Base-by-base conservation (phyloP, 306 rosid species). In the Rosa lucieae region DNA sequence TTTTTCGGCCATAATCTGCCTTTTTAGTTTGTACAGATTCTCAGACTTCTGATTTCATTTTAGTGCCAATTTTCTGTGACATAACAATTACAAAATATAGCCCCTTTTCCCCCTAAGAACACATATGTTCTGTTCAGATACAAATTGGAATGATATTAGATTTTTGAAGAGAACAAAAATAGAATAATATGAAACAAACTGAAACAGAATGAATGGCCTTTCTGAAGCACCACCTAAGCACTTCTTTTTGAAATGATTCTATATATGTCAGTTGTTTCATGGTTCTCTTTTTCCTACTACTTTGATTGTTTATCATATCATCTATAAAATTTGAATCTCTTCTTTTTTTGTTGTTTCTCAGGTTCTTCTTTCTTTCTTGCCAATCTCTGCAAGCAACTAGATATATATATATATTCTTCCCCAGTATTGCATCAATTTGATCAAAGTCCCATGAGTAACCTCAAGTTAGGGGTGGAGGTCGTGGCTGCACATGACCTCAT, bases 401-500 rank as follows among this genome's bases (percentile, higher is more conserved):
- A 63, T 74, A 53, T 65, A 53, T 74, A 53, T 65, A 53, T 65
- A 67, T 23, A 42, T 76, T 53, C 17, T 52, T 37, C 47, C n/a
- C 58, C 35, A 35, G 46, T 52, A 37, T 42, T 63, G 51, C 46
- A 78, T 65, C 72, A 35, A 43, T 78, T 48, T 44, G n/a, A 37
- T 26, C n/a, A 12, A 72, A 80, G 69, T 49, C 29, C 82, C 69
- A 95, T 95, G 99, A 87, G 74, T 72, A 87, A 79, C 79, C 88
- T 95, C 55, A 93, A 93, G 79, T 87, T 96, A 72, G 94, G 91
- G 77, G 89, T 93, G 39, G 96, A 96, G 81, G 97, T 96, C 77
- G 87, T 82, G 58, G 78, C 89, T 73, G 99, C 99, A 61, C 90
- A 91, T 82, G 97, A 85, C 81, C 99, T 96, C 75, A 42, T 89